Conservation (phyloP, 2,329 filamentous ascomycete genomes). For the Akanthomyces muscarius region DNA sequence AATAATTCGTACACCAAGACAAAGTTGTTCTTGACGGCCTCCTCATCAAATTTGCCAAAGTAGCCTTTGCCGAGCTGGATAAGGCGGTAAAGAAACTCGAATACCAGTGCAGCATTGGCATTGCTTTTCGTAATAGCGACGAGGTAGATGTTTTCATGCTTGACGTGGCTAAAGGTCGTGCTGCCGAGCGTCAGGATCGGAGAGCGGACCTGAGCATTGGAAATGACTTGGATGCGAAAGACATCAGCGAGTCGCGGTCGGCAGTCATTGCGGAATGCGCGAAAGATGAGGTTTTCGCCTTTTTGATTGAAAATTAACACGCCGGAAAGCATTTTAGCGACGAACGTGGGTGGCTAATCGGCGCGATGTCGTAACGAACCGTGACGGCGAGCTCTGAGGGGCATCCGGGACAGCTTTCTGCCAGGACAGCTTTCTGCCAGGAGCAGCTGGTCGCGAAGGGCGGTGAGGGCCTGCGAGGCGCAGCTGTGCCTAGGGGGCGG, state of each 20-base stretch:
- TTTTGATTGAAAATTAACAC: constrained; percentile 99
- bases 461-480: background rate
- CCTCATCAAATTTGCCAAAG: constrained; percentile 98
- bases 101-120: constrained; percentile 95
- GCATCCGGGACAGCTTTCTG: constrained; percentile 9
- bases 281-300: constrained; percentile 99
- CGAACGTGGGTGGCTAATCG: background rate
- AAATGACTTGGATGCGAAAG: constrained; percentile 99
- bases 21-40: constrained; percentile 99
- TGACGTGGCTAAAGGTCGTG: constrained; percentile 99
- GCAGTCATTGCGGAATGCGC: constrained; percentile 97
- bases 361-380: background rate
- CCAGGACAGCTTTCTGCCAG: constrained; percentile 13
- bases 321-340: constrained; percentile 75
- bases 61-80: constrained; percentile 89
- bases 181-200: constrained; percentile 95
- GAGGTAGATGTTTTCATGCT: constrained; percentile 98
- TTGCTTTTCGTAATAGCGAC: constrained; percentile 98
- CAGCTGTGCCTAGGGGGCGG: background rate
- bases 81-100: constrained; percentile 94
- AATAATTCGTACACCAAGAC: constrained; percentile 96
- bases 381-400: constrained; percentile 6
- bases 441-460: background rate
- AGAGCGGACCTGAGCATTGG: constrained; percentile 93
- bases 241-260: constrained; percentile 95